Base-by-base conservation (phyloP, 2,329 filamentous ascomycete species). In the Colletotrichum ledebouriae region DNA sequence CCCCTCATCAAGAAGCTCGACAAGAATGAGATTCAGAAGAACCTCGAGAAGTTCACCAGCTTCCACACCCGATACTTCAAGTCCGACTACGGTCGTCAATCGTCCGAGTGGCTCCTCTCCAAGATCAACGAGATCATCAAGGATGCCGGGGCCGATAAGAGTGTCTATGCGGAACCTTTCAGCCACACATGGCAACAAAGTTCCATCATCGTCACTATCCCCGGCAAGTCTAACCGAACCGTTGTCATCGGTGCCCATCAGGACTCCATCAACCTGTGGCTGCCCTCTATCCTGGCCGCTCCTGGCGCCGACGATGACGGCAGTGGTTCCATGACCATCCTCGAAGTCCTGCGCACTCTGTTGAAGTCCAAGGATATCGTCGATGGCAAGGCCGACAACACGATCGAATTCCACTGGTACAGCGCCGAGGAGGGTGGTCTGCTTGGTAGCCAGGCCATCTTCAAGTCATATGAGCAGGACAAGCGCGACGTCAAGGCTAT, bases 291-390 rank as follows among this genome's bases (percentile, higher is more conserved):
- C 41, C 86, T 98, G 39, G 88, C 92, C 13, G 94, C 95, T 0
- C 95, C 95, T 0, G 95, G 95, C 52, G 94, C 95, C n/a, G 96
- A 98, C 73, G 95, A 98, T 73, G 95, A 98, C 76, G 95, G 94
- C 71, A 94, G 92, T 73, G 94, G 94, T 65, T 96, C 94, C 2
- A 94, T 98, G 20, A 98, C 95, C 10, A 98, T 97, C 73, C 88
- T 98, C 60, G 95, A 99, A 81, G 93, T 94, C 3, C 87, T 99
- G 76, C 89, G 94, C 41, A 91, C 93, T 49, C 85, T 98, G 7
- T 86, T 98, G 63, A 86, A 87, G 72, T 91, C 91, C n/a, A 81
- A 90, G 70, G 87, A 90, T 59, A 86, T 97, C 68, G 80, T 90
- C 42, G 81, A 86, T 58, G 94, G 94, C 71, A 88, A 93, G 72